Base-by-base conservation (phyloP, 139 green algal genomes). In the Chlorella sp. region DNA sequence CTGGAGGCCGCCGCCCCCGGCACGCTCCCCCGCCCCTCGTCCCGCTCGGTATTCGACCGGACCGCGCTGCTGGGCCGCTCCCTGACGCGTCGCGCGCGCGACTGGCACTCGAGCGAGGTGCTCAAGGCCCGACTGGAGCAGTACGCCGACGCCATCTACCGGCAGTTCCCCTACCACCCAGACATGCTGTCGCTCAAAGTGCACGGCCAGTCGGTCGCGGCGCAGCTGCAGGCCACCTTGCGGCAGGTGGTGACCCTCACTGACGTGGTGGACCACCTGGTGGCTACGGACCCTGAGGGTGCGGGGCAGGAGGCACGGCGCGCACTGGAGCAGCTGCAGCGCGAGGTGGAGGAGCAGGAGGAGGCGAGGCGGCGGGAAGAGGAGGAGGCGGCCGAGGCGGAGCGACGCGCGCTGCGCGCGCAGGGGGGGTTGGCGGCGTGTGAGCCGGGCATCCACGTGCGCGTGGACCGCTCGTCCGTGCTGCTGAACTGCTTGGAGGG, bases 81-180 rank as follows among this genome's bases (percentile, higher is more conserved):
- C n/a, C 61, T 35, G 23, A 67, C 61, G 3, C 23, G 3, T 26
- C 61, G 61, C 3, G 61, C 3, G 23, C 61, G 61, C 34, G 61
- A 67, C 29, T 67, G 61, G 61, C n/a, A 26, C 61, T 35, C 3
- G 3, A 35, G 61, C 61, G 23, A 67, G 29, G 29, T 67, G 27
- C 61, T 67, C n/a, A 26, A 6, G n/a, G 26, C 61, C 23, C 27
- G 61, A 3, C 61, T 67, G 27, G 61, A 67, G 2, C 61, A 67
- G 61, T 67, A 67, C 29, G 61, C 61, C 24, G 61, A 27, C 23
- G 61, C 61, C 27, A 67, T 67, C 61, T 17, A 67, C 61, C 3
- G 61, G 23, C n/a, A 67, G 23, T 67, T 67, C 29, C 61, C 61
- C 23, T 67, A 67, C 61, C 27, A 5, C 20, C 61, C 61, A 34